These are phyloP conservation scores for Aureobasidium sp. DNA, from an alignment of 2,329 filamentous ascomycete species.

Conservation along the genomic window DNA sequence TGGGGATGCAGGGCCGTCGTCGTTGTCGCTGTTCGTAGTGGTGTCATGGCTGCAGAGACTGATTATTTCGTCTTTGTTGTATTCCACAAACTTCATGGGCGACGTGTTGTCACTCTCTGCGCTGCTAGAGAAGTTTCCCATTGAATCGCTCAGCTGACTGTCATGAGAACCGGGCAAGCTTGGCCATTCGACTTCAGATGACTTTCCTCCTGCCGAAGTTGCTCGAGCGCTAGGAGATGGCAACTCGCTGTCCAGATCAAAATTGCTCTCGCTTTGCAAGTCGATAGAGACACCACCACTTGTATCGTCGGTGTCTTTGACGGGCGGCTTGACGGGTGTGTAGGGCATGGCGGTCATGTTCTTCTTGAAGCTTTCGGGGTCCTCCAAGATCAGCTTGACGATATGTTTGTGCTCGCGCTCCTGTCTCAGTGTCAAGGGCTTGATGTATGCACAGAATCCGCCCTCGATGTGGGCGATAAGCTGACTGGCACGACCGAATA, in stretches of 20 bases:
- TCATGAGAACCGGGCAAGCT: slow-evolving; percentile 12
- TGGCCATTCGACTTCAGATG: slow-evolving; percentile 17
- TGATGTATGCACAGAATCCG: slow-evolving; percentile 43
- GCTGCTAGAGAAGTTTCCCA: slow-evolving; percentile 10
- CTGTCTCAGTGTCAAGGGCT: slow-evolving; percentile 37
- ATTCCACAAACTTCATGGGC: neutral
- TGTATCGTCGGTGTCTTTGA: neutral
- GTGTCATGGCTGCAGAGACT: neutral
- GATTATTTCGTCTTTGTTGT: neutral
- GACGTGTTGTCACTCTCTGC: neutral
- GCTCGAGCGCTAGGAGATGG: neutral
- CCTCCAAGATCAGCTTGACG: slow-evolving; percentile 32
- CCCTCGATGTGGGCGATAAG: slow-evolving; percentile 51
- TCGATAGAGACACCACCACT: slow-evolving; percentile 7
- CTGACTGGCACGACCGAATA: slow-evolving; percentile 43
- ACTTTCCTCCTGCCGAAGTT: neutral
- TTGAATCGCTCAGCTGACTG: neutral
- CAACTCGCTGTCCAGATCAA: slow-evolving; percentile 5
- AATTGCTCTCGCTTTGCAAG: neutral
- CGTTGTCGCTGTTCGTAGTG: slow-evolving; percentile 5
- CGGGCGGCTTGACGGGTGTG: neutral
- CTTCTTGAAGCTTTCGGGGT: slow-evolving; percentile 22
- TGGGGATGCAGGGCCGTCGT: neutral
- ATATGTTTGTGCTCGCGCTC: slow-evolving; percentile 46
- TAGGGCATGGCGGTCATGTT: slow-evolving; percentile 18